Conservation (phyloP, 495 filamentous ascomycete genomes). For the Aspergillus diversus region DNA sequence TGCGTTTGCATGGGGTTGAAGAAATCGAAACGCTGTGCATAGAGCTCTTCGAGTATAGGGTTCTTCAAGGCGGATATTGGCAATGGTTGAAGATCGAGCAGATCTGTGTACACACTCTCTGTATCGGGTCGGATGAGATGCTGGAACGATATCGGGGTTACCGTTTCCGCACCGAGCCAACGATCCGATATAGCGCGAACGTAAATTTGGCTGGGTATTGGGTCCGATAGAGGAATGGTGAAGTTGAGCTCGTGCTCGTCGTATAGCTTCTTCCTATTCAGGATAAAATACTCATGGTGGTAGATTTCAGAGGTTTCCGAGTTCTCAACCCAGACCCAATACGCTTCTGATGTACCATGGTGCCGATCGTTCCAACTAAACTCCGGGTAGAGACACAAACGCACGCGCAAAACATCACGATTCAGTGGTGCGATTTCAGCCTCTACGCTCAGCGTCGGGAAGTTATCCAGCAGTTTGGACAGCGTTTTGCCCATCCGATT, state of each 20-base stretch:
- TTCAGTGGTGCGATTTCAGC: slow-evolving; percentile 95
- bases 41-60: slow-evolving; percentile 82
- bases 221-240: slow-evolving; percentile 93
- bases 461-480: slow-evolving; percentile 80
- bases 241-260: slow-evolving; percentile 97
- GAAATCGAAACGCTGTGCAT: slow-evolving; percentile 83
- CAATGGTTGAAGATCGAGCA: slow-evolving; percentile 89
- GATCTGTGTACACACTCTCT: slow-evolving; percentile 93
- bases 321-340: slow-evolving; percentile 99
- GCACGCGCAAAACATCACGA: slow-evolving; percentile 87
- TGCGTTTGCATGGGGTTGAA: slow-evolving; percentile 99
- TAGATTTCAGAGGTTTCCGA: slow-evolving; percentile 98
- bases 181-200: slow-evolving; percentile 91
- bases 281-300: slow-evolving; percentile 95
- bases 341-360: slow-evolving; percentile 92
- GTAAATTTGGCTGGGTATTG: slow-evolving; percentile 92
- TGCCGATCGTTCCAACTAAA: slow-evolving; percentile 97
- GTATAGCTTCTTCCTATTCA: slow-evolving; percentile 83
- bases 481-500: slow-evolving; percentile 80
- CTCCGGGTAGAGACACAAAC: slow-evolving; percentile 81
- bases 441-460: slow-evolving; percentile 88
- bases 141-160: slow-evolving; percentile 93
- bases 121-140: slow-evolving; percentile 97
- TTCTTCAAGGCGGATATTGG: slow-evolving; percentile 89
- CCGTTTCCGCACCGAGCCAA: slow-evolving; percentile 97